These are phyloP conservation scores for Hypsizygus ulmarius DNA, from an alignment of 1,284 basidiomycete species.

Conservation along the genomic window DNA sequence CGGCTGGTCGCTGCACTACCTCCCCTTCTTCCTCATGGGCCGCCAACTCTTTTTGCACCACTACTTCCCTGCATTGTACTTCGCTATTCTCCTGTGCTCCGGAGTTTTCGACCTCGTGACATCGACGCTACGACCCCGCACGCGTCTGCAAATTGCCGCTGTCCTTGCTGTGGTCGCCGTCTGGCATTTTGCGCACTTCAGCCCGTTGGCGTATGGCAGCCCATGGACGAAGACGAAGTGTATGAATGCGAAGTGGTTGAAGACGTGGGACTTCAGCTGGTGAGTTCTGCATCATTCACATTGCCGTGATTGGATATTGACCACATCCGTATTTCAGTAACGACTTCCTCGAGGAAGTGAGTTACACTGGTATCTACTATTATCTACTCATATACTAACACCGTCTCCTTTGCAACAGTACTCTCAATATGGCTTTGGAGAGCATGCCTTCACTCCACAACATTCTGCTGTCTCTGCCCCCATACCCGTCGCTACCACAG, in stretches of 20 bases:
- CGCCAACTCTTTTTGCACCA: slow-evolving; percentile 97
- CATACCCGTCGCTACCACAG: slow-evolving; percentile 30
- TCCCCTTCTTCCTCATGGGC: slow-evolving; percentile 95
- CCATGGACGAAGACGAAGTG: slow-evolving; percentile 87
- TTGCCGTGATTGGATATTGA: not conserved
- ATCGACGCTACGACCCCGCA: slow-evolving; percentile 69
- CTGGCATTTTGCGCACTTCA: slow-evolving; percentile 79
- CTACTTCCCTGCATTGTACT: slow-evolving; percentile 96
- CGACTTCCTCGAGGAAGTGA: slow-evolving; percentile 62
- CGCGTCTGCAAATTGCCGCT: slow-evolving; percentile 78
- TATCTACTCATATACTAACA: slow-evolving; percentile 2
- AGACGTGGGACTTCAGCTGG: slow-evolving; percentile 97
- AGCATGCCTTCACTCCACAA: slow-evolving; percentile 38
- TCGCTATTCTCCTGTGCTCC: slow-evolving; percentile 80
- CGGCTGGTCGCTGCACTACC: slow-evolving; percentile 94
- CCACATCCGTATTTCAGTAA: slow-evolving; percentile 37
- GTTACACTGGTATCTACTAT: slow-evolving; percentile 22
- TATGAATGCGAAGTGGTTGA: slow-evolving; percentile 78
- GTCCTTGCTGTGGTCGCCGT: slow-evolving; percentile 72
- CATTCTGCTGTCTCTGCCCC: slow-evolving; percentile 35
- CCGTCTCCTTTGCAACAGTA: slow-evolving; percentile 39
- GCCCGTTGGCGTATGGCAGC: slow-evolving; percentile 82
- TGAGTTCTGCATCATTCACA: slow-evolving; percentile 32
- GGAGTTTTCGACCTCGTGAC: slow-evolving; percentile 86
- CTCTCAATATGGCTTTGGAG: slow-evolving; percentile 50